Percentiles rank a stretch among this genome's conserved stretches.
Conservation (phyloP, 1,284 basidiomycete genomes). For the Volvariella volvacea region DNA sequence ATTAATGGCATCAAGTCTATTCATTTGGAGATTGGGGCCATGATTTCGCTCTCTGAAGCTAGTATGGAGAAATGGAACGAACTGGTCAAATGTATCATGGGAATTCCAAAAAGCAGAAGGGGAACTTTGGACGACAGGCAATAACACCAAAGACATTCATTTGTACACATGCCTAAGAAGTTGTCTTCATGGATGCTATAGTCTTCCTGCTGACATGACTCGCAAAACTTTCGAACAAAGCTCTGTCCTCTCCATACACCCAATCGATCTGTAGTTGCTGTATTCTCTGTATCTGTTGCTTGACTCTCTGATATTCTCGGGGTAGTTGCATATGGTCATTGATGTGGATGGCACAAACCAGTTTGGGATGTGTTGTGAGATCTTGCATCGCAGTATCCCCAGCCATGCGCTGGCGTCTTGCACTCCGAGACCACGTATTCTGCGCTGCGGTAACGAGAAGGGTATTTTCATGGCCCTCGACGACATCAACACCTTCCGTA, state of each 20-base stretch:
- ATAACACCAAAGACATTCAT: no score
- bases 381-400: constrained; percentile 1
- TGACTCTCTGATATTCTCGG: background rate
- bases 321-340: constrained; percentile 10
- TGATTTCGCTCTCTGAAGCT: no score
- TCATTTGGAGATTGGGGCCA: no score
- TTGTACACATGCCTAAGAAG: no score
- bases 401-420: constrained; percentile 38
- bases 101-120: no score
- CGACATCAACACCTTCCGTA: background rate
- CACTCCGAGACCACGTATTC: constrained; percentile 75
- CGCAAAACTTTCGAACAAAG: constrained; percentile 58
- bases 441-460: constrained; percentile 35
- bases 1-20: no score
- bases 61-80: no score
- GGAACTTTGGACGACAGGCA: no score
- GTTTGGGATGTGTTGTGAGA: constrained; percentile 3
- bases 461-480: background rate
- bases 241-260: constrained; percentile 55
- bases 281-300: background rate
- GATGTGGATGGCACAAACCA: constrained; percentile 13
- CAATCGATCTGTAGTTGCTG: constrained; percentile 49
- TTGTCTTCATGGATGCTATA: no score
- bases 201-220: no score
- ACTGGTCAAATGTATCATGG: no score